A percentile compares a stretch with the other conserved stretches of the same genome.
phyloP scores from a whole-genome alignment of 169 alveolate species.

The Cryptosporidium canis region DNA sequence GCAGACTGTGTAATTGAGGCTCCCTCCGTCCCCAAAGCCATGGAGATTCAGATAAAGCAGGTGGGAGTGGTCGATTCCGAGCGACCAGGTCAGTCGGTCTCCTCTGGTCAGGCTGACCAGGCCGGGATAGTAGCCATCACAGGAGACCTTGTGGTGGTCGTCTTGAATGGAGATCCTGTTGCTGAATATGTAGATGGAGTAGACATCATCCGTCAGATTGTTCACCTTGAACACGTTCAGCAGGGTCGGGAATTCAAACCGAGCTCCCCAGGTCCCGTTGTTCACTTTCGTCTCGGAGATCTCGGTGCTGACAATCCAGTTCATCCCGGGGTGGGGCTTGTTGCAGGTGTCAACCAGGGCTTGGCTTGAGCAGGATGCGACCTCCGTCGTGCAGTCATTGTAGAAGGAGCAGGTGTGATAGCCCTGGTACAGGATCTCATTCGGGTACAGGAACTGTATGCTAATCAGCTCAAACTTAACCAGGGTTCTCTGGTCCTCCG shows the following conservation, averaged over 20 bases:
- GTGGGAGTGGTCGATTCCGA: neutral
- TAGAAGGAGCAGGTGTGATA: slow-evolving; percentile 11
- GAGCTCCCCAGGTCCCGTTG: slow-evolving; percentile 49
- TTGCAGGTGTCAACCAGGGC: slow-evolving; percentile 18
- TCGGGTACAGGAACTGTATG: neutral
- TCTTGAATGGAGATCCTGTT: slow-evolving; percentile 10
- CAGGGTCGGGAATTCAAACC: neutral
- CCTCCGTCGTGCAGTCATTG: neutral
- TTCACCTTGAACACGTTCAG: neutral
- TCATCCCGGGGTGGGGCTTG: slow-evolving; percentile 20
- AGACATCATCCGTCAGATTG: neutral
- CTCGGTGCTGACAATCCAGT: neutral
- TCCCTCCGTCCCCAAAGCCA: neutral
- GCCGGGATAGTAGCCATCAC: slow-evolving; percentile 3
- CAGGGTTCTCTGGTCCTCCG: neutral
- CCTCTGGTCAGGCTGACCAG: neutral
- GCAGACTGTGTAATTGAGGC: slow-evolving; percentile 6
- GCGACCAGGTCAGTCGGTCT: neutral
- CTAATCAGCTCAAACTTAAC: neutral
- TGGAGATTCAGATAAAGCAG: neutral
- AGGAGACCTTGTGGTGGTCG: neutral
- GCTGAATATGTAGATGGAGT: neutral
- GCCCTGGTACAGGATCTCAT: slow-evolving; percentile 9
- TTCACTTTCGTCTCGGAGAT: slow-evolving; percentile 40
- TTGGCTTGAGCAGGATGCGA: neutral